Percentiles rank a stretch among this genome's conserved stretches.
Conservation (phyloP, 176 grass and related monocot species). For the Thinopyrum elongatum region DNA sequence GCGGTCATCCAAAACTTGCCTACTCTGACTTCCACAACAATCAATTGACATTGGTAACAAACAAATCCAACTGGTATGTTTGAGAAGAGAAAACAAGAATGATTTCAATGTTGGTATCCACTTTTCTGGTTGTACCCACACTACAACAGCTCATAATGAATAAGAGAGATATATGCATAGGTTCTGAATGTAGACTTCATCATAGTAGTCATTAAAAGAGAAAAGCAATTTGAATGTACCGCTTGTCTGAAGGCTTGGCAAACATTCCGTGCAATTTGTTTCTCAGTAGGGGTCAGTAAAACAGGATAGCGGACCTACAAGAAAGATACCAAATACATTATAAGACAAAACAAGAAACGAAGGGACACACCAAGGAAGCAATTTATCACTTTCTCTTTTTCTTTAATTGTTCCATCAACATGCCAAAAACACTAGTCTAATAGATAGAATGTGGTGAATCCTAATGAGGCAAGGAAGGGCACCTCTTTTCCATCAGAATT, state of each 20-base stretch:
- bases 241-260: conserved; percentile 89
- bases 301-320: conserved; percentile 95
- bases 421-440: conserved; percentile 5
- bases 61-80: conserved; percentile 13
- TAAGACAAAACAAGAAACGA: conserved; percentile 4
- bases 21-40: background rate
- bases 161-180: background rate
- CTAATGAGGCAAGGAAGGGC: conserved; percentile 5
- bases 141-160: background rate
- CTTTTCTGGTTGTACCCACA: background rate
- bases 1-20: background rate
- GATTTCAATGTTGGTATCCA: conserved; percentile 9
- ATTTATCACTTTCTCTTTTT: too few species aligned
- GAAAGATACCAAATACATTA: conserved; percentile 27
- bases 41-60: background rate
- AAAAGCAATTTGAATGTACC: conserved; percentile 41
- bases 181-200: conserved; percentile 7
- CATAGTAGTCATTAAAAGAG: background rate
- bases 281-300: conserved; percentile 79
- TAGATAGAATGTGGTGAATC: conserved; percentile 1
- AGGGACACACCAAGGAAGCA: background rate
- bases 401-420: background rate
- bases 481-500: conserved; percentile 98
- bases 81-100: background rate
- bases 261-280: conserved; percentile 93